Evolutionary conservation across 1,284 basidiomycete genomes (phyloP).

Genomic region (Cyathus olla): DNA sequence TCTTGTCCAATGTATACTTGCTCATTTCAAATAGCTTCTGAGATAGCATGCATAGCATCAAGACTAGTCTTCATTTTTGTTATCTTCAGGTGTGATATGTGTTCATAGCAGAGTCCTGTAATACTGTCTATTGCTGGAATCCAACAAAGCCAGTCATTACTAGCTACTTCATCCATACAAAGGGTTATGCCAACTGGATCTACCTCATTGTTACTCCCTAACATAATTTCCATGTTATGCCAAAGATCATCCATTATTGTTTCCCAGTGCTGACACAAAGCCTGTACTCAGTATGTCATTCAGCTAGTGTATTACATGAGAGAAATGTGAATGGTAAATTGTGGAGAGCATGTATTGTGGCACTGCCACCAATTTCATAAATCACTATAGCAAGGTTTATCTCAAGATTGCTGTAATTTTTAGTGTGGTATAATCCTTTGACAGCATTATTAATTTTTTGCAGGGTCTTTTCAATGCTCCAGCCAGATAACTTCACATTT

Average conservation of each 20-base stretch:
- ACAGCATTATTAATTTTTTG: slow-evolving; percentile 12
- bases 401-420: slow-evolving; percentile 18
- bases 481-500: slow-evolving; percentile 7
- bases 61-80: slow-evolving; percentile 17
- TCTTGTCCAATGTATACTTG: slow-evolving; percentile 18
- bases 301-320: slow-evolving; percentile 8
- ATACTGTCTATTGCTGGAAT: slow-evolving; percentile 15
- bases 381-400: slow-evolving; percentile 19
- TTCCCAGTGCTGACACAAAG: slow-evolving; percentile 13
- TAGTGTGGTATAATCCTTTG: slow-evolving; percentile 13
- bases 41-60: slow-evolving; percentile 2
- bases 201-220: slow-evolving; percentile 8
- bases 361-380: slow-evolving; percentile 25
- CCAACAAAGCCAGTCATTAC: slow-evolving; percentile 16
- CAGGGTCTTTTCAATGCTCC: slow-evolving; percentile 14
- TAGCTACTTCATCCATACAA: slow-evolving; percentile 19
- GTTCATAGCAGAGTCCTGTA: slow-evolving; percentile 20
- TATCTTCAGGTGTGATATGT: slow-evolving; percentile 4
- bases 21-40: slow-evolving; percentile 10
- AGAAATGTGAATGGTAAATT: slow-evolving; percentile 22
- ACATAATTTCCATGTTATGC: background rate
- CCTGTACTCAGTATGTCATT: slow-evolving; percentile 7
- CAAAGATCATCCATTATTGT: slow-evolving; percentile 17
- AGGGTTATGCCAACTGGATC: background rate
- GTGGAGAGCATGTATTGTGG: slow-evolving; percentile 22